phyloP scores from a whole-genome alignment of 805 yeast species.

The Cyberlindnera xishuangbannaensis region DNA sequence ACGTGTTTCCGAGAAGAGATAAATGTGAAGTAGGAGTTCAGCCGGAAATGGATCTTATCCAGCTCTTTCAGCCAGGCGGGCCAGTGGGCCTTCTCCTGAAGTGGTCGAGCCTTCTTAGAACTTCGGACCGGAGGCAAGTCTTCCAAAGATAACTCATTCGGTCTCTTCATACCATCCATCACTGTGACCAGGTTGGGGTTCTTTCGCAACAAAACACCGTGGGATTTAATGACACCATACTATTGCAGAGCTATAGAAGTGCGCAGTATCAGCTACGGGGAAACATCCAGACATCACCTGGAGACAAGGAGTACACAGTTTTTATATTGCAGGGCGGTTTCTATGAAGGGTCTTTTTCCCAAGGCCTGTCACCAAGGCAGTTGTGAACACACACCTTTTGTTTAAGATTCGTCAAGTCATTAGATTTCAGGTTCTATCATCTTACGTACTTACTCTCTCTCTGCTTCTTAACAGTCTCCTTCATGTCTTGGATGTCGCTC shows the following conservation, averaged over 20 bases:
- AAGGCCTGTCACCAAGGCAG: too few species aligned
- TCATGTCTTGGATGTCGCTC: conserved; percentile 42
- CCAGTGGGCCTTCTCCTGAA: conserved; percentile 15
- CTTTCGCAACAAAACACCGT: too few species aligned
- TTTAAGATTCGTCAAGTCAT: conserved; percentile 4
- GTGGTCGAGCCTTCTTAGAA: conserved; percentile 3
- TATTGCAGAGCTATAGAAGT: too few species aligned
- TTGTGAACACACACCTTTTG: too few species aligned
- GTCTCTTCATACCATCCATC: not conserved
- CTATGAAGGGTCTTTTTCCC: too few species aligned
- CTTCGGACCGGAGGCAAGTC: not conserved
- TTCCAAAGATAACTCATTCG: not conserved
- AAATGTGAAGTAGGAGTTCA: conserved; percentile 59
- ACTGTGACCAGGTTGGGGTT: too few species aligned
- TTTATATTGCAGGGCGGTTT: too few species aligned
- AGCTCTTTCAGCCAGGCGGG: conserved; percentile 34
- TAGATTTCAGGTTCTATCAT: conserved; percentile 1
- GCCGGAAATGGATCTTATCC: conserved; percentile 42
- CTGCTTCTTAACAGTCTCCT: conserved; percentile 41
- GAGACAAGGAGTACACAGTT: too few species aligned
- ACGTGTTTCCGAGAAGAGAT: conserved; percentile 55
- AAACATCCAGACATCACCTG: too few species aligned
- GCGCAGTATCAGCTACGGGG: too few species aligned
- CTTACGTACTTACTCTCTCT: conserved; percentile 35
- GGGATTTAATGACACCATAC: too few species aligned